These are phyloP conservation scores for Colletotrichum sidae DNA, from an alignment of 2,329 filamentous ascomycete species.

Conservation along the genomic window DNA sequence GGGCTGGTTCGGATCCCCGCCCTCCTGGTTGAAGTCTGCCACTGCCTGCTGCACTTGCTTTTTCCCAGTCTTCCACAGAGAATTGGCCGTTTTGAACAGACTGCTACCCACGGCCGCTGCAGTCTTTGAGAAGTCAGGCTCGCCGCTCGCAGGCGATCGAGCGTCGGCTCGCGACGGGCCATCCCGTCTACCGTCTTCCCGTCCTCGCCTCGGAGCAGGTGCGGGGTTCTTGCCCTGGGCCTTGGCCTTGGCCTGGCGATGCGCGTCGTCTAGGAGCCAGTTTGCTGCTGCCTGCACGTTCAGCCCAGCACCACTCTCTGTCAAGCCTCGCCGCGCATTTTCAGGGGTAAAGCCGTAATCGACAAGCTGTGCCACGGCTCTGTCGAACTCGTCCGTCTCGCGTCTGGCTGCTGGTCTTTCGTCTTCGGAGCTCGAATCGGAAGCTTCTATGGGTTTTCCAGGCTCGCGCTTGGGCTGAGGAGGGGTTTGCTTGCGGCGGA, in stretches of 20 bases:
- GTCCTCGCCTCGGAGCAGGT: slow-evolving; percentile 53
- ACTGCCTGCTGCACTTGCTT: slow-evolving; percentile 95
- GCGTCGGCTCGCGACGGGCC: slow-evolving; percentile 56
- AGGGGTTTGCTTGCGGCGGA: slow-evolving; percentile 60
- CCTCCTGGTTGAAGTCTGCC: slow-evolving; percentile 81
- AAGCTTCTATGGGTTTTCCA: slow-evolving; percentile 67
- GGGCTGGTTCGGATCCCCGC: slow-evolving; percentile 82
- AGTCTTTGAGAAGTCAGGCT: slow-evolving; percentile 82
- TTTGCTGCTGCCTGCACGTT: slow-evolving; percentile 90
- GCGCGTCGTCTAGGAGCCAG: slow-evolving; percentile 91
- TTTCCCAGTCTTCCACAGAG: slow-evolving; percentile 92
- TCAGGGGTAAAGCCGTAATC: slow-evolving; percentile 95
- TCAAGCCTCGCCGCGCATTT: slow-evolving; percentile 83
- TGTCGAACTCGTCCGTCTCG: slow-evolving; percentile 68
- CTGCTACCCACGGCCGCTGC: slow-evolving; percentile 86
- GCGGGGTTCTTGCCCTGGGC: slow-evolving; percentile 63
- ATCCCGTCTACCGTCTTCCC: slow-evolving; percentile 45
- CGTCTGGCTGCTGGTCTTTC: slow-evolving; percentile 47
- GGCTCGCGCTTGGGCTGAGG: slow-evolving; percentile 57
- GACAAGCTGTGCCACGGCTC: slow-evolving; percentile 86
- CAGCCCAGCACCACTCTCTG: slow-evolving; percentile 80
- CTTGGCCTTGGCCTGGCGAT: slow-evolving; percentile 83
- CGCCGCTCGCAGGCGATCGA: slow-evolving; percentile 66
- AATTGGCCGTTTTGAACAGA: slow-evolving; percentile 93
- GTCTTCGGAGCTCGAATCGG: slow-evolving; percentile 59